These are phyloP conservation scores for Talaromyces funiculosus DNA, from an alignment of 2,329 filamentous ascomycete species.

Conservation along the genomic window DNA sequence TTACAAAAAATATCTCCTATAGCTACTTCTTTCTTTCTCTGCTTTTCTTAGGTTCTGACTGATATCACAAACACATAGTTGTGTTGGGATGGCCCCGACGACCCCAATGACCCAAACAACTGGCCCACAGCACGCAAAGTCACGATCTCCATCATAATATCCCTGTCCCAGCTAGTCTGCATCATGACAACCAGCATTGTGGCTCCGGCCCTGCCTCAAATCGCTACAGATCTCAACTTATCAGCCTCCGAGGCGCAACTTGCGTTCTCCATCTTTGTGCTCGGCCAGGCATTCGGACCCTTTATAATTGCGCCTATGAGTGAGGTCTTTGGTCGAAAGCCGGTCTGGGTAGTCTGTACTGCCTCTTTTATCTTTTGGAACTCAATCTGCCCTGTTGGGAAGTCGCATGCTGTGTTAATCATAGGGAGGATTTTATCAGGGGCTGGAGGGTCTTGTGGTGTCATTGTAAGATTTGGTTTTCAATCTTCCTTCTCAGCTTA, in stretches of 20 bases:
- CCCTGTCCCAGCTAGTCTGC: slow-evolving; percentile 31
- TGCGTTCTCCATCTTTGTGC: slow-evolving; percentile 58
- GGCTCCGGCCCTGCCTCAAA: slow-evolving; percentile 35
- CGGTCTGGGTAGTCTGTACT: slow-evolving; percentile 54
- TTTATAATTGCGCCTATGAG: slow-evolving; percentile 54
- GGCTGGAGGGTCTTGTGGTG: slow-evolving; percentile 49
- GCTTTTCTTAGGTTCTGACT: neutral
- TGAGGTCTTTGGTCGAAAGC: slow-evolving; percentile 59
- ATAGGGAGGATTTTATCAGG: slow-evolving; percentile 59
- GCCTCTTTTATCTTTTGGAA: slow-evolving; percentile 56
- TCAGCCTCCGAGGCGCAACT: slow-evolving; percentile 40
- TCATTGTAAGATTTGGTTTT: slow-evolving; percentile 4
- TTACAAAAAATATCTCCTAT: too few species aligned
- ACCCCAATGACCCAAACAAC: slow-evolving; percentile 56
- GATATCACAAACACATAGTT: neutral
- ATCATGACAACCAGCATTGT: slow-evolving; percentile 36
- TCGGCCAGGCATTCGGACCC: slow-evolving; percentile 56
- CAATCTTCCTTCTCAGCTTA: neutral
- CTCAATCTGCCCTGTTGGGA: slow-evolving; percentile 59
- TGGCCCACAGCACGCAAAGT: slow-evolving; percentile 49
- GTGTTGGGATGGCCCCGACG: slow-evolving; percentile 54
- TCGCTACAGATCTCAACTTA: slow-evolving; percentile 45
- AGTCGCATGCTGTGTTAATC: slow-evolving; percentile 50
- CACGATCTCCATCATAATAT: slow-evolving; percentile 45
- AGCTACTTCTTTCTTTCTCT: too few species aligned